Base-by-base conservation (phyloP, 352 stramenopile species). In the Phytophthora multivora region DNA sequence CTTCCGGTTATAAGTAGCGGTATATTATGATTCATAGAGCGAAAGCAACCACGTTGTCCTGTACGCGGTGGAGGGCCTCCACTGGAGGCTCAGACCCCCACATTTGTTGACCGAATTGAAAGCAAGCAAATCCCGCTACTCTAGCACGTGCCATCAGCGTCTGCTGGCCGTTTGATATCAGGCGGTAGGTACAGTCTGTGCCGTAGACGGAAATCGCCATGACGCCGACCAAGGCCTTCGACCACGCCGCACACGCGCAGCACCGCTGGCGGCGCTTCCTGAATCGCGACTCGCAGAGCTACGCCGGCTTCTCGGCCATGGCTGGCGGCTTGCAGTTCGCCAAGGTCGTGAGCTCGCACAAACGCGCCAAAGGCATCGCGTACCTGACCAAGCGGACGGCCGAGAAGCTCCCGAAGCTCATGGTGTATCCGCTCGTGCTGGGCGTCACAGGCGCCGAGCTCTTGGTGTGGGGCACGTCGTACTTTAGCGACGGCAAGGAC, bases 361-460 rank as follows among this genome's bases (percentile, higher is more conserved):
- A 71, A 26, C 49, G 62, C 31, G 46, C 55, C 19, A 62, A 63
- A 61, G 55, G 66, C 8, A 57, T 75, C 35, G 55, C 62, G 8
- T 75, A 69, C 43, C 5, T 75, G 51, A 54, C 46, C 41, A 68
- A 69, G 51, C 63, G 19, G 42, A 61, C 56, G 56, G 43, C 55
- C n/a, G 56, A 59, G 40, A 68, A 68, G 46, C 55, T 75, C 16
- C 66, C 66, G 0, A 61, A 59, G 40, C 41, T 68, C 19, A 57
- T 75, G 56, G 26, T 71, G 9, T 75, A 71, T 13, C 66, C 66
- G 8, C 35, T 75, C 13, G 62, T 75, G n/a, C 33, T 75, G 5
- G 66, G 46, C 18, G 42, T 71, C 35, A 63, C 66, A 10, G 62
- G 62, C 5, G 57, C 63, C 5, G 66, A 75, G 23, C 51, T 75